Evolutionary conservation across 345 rosid genomes (phyloP), one percentile per base, ranked within the genome.

Genomic region (Salix purpurea): DNA sequence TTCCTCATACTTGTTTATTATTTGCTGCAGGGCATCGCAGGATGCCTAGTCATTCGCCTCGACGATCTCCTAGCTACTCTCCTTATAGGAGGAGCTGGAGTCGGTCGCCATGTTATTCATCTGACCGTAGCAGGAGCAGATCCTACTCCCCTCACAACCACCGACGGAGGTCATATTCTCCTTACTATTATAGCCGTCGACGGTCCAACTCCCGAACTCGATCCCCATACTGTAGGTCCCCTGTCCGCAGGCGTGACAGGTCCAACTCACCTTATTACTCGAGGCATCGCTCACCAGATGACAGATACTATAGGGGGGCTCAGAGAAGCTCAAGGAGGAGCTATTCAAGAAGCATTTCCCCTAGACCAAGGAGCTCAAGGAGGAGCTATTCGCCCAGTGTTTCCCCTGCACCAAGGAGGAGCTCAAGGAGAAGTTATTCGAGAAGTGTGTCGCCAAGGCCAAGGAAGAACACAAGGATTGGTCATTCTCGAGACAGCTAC

Each of bases 71-170:
- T 21, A 84, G 91, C 78, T 75, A 75, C 82, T 87, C 97, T 73
- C 87, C 89, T 50, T 86, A 82, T 28, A 39, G 44, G 8, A 73
- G 84, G 71, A 78, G 87, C 67, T 28, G 72, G 32, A 86, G 91
- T 48, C 60, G 85, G 15, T 91, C 93, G 6, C 85, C 84, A 3
- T n/a, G 82, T 56, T 88, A 85, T 78, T 90, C 90, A 21, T 85
- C 87, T 26, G 94, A 83, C 8, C 65, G 84, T n/a, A 84, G 88
- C 74, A 78, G 90, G 84, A 84, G 90, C 82, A 86, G 91, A 61
- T 92, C 96, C 15, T 78, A 80, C 74, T 82, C 85, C 67, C 87
- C 84, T 12, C 19, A 16, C 32, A 18, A 48, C 16, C 12, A 77
- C 52, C 56, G 79, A 23, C 58, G 72, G 5, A 73, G 85, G 50